Percentiles rank a stretch among this genome's conserved stretches.
Conservation (phyloP, 2,329 filamentous ascomycete species). For the Mycosphaerelloides madeirae region DNA sequence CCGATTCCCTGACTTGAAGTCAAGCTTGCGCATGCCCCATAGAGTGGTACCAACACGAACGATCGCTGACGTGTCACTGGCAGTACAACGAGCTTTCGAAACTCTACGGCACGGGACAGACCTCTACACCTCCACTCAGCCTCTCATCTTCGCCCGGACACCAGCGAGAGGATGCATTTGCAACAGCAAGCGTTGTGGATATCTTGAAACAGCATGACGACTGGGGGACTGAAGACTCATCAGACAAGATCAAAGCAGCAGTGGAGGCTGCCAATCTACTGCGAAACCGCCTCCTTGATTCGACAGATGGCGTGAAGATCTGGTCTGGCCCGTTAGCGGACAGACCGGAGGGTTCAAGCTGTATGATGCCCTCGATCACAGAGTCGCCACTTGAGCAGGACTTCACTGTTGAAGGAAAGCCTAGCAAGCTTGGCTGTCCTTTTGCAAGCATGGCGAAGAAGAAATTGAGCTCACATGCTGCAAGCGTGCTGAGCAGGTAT, state of each 20-base stretch:
- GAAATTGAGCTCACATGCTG: slow-evolving; percentile 35
- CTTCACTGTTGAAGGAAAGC: slow-evolving; percentile 80
- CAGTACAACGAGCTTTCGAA: slow-evolving; percentile 34
- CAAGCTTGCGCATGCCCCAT: neutral
- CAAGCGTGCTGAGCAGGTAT: slow-evolving; percentile 38
- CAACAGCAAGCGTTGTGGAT: slow-evolving; percentile 28
- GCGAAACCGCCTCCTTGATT: slow-evolving; percentile 12
- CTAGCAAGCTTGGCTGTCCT: slow-evolving; percentile 74
- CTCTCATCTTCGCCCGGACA: slow-evolving; percentile 30
- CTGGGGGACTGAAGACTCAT: slow-evolving; percentile 34
- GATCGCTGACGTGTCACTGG: slow-evolving; percentile 12
- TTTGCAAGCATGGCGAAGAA: slow-evolving; percentile 56
- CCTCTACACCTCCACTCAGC: slow-evolving; percentile 29
- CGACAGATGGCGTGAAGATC: slow-evolving; percentile 28
- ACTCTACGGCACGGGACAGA: slow-evolving; percentile 21
- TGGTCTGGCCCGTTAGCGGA: slow-evolving; percentile 35
- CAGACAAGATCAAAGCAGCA: slow-evolving; percentile 31
- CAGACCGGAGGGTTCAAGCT: slow-evolving; percentile 34
- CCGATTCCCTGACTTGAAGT: slow-evolving; percentile 36
- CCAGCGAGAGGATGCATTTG: slow-evolving; percentile 9
- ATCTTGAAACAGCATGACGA: slow-evolving; percentile 25
- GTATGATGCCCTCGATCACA: slow-evolving; percentile 35
- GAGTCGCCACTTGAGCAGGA: slow-evolving; percentile 67
- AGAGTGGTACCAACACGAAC: neutral
- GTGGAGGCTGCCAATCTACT: slow-evolving; percentile 19